Evolutionary conservation across 805 yeast species (phyloP).

Genomic region (Candida jianshihensis): DNA sequence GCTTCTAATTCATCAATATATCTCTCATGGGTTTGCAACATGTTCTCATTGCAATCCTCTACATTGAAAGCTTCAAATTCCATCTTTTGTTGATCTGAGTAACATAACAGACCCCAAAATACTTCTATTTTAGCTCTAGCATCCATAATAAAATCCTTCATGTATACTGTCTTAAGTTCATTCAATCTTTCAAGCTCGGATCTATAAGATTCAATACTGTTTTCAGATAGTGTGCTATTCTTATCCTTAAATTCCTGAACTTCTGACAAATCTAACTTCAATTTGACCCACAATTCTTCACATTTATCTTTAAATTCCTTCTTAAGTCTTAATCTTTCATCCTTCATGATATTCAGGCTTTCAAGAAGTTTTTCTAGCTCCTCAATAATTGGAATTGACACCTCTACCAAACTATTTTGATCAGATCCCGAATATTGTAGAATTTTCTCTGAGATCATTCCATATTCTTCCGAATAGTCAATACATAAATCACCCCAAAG

Average conservation of each 20-base stretch:
- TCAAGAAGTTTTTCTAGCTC: constrained; percentile 8
- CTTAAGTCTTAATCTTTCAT: constrained; percentile 9
- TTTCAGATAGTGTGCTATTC: constrained; percentile 41
- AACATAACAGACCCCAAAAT: constrained; percentile 58
- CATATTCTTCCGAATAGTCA: constrained; percentile 13
- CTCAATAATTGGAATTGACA: constrained; percentile 7
- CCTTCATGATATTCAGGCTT: constrained; percentile 8
- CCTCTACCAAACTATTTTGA: constrained; percentile 5
- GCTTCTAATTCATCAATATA: constrained; percentile 48
- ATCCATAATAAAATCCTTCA: constrained; percentile 61
- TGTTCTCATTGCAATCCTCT: constrained; percentile 46
- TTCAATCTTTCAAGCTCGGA: constrained; percentile 51
- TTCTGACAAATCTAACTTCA: constrained; percentile 39
- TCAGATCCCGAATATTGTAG: constrained; percentile 1
- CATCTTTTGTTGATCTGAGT: constrained; percentile 42
- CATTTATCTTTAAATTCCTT: constrained; percentile 33
- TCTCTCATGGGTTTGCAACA: constrained; percentile 56
- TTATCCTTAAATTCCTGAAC: constrained; percentile 32
- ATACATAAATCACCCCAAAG: constrained; percentile 20
- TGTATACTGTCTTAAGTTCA: constrained; percentile 51
- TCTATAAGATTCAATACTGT: constrained; percentile 43
- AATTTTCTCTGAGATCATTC: constrained; percentile 15
- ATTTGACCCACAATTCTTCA: constrained; percentile 45
- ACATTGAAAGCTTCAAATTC: constrained; percentile 36
- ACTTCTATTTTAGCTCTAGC: constrained; percentile 51